Evolutionary conservation across 1,284 basidiomycete species (phyloP), one percentile per base, ranked within the genome.

Genomic region (Cryptococcus jaspeensis): DNA sequence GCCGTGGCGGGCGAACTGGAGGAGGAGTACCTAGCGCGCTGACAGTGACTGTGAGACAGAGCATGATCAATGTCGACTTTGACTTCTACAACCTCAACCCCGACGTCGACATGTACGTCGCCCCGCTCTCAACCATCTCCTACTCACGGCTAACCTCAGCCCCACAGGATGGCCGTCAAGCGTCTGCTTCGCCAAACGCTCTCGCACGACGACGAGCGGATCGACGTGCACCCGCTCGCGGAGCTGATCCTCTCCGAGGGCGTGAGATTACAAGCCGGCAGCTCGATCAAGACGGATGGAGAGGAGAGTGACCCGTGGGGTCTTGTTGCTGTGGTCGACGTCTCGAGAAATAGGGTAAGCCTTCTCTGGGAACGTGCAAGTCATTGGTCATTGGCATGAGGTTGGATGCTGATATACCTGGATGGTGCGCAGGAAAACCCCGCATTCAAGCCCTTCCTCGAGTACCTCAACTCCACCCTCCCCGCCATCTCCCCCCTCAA

Each of bases 201-300:
- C 63, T 85, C 88, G 57, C 80, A 84, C n/a, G 92, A 95, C 74
- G 85, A 89, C 0, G 84, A 89, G 50, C 69, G 80, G 3, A 80
- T 96, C 48, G 80, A 87, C 61, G 78, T 88, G 0, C 82, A 87
- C 56, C 85, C 87, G 3, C 82, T 96, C 3, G 83, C 88, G 0
- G 88, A 93, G 55, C 80, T 93, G 9, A 84, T 95, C 16, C 77
- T 92, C 18, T 62, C 63, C 11, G 71, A 76, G 49, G 81, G 84
- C 3, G 83, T 92, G 8, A 58, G 74, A 16, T 50, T 72, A 41
- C 58, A 58, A 6, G 68, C 71, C 0, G 92, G 92, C n/a, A 89
- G 88, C 32, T 92, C 90, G 0, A 86, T 96, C 70, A 96, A 96
- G 79, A 90, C 88, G 16, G 92, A 95, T 69, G 92, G 92, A 9